A percentile compares a stretch with the other conserved stretches of the same genome.
Conservation (phyloP, 192 early-diverging fungal genomes). For the Cetraspora pellucida region DNA sequence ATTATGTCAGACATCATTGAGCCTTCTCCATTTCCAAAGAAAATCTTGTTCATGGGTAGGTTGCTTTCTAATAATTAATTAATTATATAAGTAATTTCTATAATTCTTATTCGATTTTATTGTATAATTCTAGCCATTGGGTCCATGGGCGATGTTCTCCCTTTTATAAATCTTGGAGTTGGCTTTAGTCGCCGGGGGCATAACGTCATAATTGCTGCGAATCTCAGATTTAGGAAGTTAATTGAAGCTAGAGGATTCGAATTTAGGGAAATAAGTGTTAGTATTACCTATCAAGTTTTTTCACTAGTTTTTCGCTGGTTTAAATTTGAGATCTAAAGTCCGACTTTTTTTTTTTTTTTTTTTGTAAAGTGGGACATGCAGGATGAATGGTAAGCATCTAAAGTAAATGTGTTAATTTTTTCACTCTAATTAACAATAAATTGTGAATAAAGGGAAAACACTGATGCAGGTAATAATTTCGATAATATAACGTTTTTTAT, state of each 20-base stretch:
- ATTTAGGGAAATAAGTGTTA: conserved; percentile 3
- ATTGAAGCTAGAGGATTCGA: background rate
- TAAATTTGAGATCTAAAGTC: background rate
- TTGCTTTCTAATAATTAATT: background rate
- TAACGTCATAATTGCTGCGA: conserved; percentile 17
- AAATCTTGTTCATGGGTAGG: background rate
- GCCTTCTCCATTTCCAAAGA: background rate
- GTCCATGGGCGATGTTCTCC: conserved; percentile 12
- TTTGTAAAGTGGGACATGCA: conserved; percentile 16
- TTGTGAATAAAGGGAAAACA: background rate
- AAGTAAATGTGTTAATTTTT: too few relatives aligned
- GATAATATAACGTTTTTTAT: too few relatives aligned
- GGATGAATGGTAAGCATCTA: background rate
- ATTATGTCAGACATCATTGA: background rate
- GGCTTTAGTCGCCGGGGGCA: conserved; percentile 5
- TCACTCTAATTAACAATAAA: too few relatives aligned
- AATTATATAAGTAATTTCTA: background rate
- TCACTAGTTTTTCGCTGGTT: background rate
- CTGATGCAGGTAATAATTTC: background rate
- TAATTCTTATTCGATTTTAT: background rate
- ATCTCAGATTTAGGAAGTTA: background rate
- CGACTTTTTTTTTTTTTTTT: background rate
- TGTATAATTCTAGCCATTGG: conserved; percentile 1
- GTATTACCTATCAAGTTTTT: conserved; percentile 1
- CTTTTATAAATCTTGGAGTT: conserved; percentile 6